Base-by-base conservation (phyloP, 2,329 filamentous ascomycete genomes). In the Sporothrix inflata region DNA sequence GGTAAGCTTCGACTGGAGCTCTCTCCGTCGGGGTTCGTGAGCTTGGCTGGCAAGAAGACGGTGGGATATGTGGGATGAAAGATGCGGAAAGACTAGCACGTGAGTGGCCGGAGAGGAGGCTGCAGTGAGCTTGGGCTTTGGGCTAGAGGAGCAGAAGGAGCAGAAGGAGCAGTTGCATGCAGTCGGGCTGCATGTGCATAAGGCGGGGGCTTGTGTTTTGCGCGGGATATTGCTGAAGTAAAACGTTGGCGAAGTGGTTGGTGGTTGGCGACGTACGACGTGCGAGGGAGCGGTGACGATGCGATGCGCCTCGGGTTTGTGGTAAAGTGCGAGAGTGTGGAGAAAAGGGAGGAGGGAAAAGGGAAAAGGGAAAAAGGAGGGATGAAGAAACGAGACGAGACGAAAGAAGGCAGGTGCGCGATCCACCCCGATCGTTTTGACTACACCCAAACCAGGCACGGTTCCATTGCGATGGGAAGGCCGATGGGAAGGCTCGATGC, bases 151-250 rank as follows among this genome's bases (percentile, higher is more conserved):
- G 14, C 45, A 47, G 45, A 6, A 27, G 51, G 21, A 53, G 21
- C 21, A 14, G 21, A 30, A 30, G 24, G 24, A 11, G 51, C 45
- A 19, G 45, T 19, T 47, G 45, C 45, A 55, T 55, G 60, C 38
- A 65, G 38, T 63, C 7, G 60, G n/a, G 60, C 38, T 65, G 60
- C 60, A 45, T 45, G 60, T 65, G 60, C 60, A 65, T 45, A 45
- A 45, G 60, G 38, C 60, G 38, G 38, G 57, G n/a, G 38, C 12
- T 5, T 6, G 9, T 30, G 51, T 16, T 16, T 40, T 19, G 60
- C 5, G 60, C 38, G 60, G 12, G 38, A 27, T 27, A 7, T 42
- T 65, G 60, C 12, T 27, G 60, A 42, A 24, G 60, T 42, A 21
- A 42, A 19, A 9, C 16, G 47, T 16, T 16, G 47, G 19, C 9